Conservation (phyloP, 164 flowering plant genomes). For the Berberis vulgaris region DNA sequence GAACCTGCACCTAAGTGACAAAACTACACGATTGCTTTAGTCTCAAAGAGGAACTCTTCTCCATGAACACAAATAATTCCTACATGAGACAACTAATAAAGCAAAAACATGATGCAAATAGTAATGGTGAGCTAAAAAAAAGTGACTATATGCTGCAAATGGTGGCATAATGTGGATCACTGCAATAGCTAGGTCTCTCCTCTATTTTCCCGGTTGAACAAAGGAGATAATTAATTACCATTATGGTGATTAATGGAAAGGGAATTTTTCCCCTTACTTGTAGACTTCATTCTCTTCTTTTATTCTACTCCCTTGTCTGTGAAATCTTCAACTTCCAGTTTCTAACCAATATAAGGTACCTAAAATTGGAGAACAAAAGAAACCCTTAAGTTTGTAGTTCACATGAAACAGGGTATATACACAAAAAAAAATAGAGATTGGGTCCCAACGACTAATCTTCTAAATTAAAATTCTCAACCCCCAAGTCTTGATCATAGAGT, state of each 20-base stretch:
- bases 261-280: slow-evolving; percentile 47
- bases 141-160: slow-evolving; percentile 76
- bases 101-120: not conserved
- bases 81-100: not conserved
- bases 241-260: not conserved
- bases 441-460: slow-evolving; percentile 50
- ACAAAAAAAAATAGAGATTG: not conserved
- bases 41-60: not conserved
- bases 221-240: not conserved
- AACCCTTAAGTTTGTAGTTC: not conserved
- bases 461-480: slow-evolving; percentile 84
- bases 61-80: not conserved
- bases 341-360: slow-evolving; percentile 65
- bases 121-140: not conserved
- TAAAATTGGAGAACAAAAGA: slow-evolving; percentile 14
- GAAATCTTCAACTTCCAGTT: slow-evolving; percentile 93
- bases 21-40: not conserved
- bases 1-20: slow-evolving; percentile 35
- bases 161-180: slow-evolving; percentile 71
- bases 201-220: slow-evolving; percentile 39
- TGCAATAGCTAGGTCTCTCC: slow-evolving; percentile 76
- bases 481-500: slow-evolving; percentile 99
- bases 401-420: not conserved
- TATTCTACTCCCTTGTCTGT: slow-evolving; percentile 83
- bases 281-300: slow-evolving; percentile 73